Percentiles rank a stretch among this genome's conserved stretches.
phyloP scores from a whole-genome alignment of 164 flowering plant genomes.

The Cinnamomum micranthum region DNA sequence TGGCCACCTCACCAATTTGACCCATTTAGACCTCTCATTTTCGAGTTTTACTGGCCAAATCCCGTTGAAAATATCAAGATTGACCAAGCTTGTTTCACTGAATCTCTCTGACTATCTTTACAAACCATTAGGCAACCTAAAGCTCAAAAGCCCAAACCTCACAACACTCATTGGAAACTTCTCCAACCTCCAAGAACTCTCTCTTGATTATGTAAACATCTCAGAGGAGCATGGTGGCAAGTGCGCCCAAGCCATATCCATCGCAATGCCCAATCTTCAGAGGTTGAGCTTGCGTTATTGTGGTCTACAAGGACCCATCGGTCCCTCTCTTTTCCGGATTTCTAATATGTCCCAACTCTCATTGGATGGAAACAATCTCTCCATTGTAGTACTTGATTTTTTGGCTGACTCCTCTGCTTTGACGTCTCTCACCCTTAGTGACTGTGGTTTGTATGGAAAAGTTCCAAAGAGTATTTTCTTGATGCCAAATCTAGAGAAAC shows the following conservation, averaged over 20 bases:
- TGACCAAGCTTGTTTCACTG: conserved; percentile 25
- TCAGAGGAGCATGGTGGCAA: conserved; percentile 25
- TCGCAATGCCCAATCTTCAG: conserved; percentile 25
- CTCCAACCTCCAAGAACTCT: conserved; percentile 22
- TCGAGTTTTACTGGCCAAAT: conserved; percentile 39
- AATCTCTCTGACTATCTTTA: conserved; percentile 2
- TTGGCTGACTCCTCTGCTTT: conserved; percentile 4
- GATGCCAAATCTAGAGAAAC: conserved; percentile 16
- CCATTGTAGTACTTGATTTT: conserved; percentile 22
- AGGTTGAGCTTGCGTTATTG: conserved; percentile 28
- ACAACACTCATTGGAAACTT: conserved; percentile 23
- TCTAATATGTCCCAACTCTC: not conserved
- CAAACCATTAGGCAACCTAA: not conserved
- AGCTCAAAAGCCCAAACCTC: conserved; percentile 19
- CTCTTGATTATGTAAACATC: conserved; percentile 32
- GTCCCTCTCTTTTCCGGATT: not conserved
- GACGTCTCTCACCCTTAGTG: not conserved
- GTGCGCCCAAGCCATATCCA: conserved; percentile 21
- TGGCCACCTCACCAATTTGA: conserved; percentile 23
- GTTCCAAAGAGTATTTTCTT: conserved; percentile 24
- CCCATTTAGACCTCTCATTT: conserved; percentile 37
- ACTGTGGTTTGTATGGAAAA: conserved; percentile 24
- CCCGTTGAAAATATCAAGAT: conserved; percentile 27
- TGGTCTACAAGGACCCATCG: conserved; percentile 24
- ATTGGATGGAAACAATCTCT: not conserved